phyloP scores from a whole-genome alignment of 176 grass and related monocot genomes.

The Thinopyrum elongatum region DNA sequence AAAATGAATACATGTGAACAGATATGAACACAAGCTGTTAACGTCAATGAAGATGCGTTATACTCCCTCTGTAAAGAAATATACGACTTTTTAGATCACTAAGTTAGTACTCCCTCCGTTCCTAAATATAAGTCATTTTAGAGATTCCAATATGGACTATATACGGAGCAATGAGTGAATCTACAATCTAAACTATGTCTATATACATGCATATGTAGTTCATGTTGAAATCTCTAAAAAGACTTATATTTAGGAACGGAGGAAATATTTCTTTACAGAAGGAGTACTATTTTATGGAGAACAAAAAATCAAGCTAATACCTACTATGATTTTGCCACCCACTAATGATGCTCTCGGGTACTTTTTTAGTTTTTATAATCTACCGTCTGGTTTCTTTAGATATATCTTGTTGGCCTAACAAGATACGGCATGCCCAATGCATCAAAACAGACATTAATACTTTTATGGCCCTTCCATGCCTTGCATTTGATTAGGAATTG shows the following conservation, averaged over 20 bases:
- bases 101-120: too few species aligned
- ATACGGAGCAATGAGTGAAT: too few species aligned
- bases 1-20: background rate
- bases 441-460: background rate
- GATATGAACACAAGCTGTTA: background rate
- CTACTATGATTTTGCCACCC: background rate
- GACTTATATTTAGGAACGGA: too few species aligned
- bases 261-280: too few species aligned
- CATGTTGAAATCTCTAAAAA: too few species aligned
- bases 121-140: too few species aligned
- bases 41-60: background rate
- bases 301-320: background rate
- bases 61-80: too few species aligned
- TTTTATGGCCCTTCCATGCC: background rate
- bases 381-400: background rate
- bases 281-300: background rate
- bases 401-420: background rate
- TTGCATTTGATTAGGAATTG: conserved; percentile 8
- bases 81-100: background rate
- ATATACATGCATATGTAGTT: too few species aligned
- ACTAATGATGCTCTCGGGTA: background rate
- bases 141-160: too few species aligned
- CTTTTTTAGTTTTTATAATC: background rate
- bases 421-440: conserved; percentile 8
- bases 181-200: too few species aligned